phyloP scores from a whole-genome alignment of 2,329 filamentous ascomycete species.

The Spiromastix sp. region DNA sequence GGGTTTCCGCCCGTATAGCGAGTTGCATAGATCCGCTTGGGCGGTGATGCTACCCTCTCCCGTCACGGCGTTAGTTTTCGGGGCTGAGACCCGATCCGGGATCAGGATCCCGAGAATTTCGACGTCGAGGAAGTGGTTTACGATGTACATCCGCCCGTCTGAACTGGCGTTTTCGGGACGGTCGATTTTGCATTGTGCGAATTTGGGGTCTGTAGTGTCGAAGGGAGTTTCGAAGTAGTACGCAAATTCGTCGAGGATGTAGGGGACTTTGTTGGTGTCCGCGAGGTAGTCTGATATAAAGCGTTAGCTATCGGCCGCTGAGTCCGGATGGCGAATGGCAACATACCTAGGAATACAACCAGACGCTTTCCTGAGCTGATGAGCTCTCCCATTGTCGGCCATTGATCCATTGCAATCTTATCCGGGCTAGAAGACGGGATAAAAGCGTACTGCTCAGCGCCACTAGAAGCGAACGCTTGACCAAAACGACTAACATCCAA shows the following conservation, averaged over 20 bases:
- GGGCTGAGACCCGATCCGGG: conserved; percentile 31
- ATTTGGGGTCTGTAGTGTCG: conserved; percentile 30
- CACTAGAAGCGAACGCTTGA: conserved; percentile 22
- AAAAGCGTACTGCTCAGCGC: conserved; percentile 26
- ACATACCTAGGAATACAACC: conserved; percentile 33
- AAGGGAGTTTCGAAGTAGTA: conserved; percentile 40
- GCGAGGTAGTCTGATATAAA: conserved; percentile 28
- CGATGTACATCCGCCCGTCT: conserved; percentile 35
- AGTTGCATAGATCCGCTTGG: conserved; percentile 29
- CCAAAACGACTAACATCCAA: conserved; percentile 23
- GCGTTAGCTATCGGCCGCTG: background rate
- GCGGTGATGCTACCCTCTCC: conserved; percentile 35
- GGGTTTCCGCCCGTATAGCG: conserved; percentile 28
- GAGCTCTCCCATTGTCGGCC: conserved; percentile 34
- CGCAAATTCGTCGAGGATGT: conserved; percentile 33
- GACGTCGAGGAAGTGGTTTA: conserved; percentile 40
- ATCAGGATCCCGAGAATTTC: conserved; percentile 31
- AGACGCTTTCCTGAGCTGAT: conserved; percentile 32
- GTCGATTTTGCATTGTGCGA: conserved; percentile 34
- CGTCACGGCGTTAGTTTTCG: conserved; percentile 33
- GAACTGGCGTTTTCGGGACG: conserved; percentile 29
- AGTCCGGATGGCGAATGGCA: background rate
- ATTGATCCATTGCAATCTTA: conserved; percentile 24
- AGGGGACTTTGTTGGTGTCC: conserved; percentile 27
- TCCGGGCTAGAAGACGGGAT: conserved; percentile 23